Percentiles rank a stretch among this genome's conserved stretches.
Conservation (phyloP, 768 basidiomycete species). For the Phaeolepiota aurea region DNA sequence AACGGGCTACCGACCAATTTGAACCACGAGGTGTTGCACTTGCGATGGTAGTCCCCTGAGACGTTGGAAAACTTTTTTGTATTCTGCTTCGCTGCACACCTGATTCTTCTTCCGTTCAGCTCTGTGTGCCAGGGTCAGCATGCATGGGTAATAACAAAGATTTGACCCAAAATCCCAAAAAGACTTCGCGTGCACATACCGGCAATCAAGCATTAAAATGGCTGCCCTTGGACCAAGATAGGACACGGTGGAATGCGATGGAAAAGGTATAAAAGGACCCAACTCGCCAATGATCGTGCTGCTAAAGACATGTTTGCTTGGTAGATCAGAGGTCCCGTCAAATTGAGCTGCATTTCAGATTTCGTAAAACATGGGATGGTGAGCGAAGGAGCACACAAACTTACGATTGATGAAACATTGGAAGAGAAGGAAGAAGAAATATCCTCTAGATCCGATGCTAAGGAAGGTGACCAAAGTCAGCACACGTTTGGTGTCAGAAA, state of each 20-base stretch:
- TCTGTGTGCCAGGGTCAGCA: too few species aligned
- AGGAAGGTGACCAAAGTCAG: too few species aligned
- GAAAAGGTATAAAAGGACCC: slow-evolving; percentile 74
- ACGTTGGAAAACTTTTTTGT: slow-evolving; percentile 62
- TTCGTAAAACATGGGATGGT: neutral
- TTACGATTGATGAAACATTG: slow-evolving; percentile 83
- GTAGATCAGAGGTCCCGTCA: slow-evolving; percentile 63
- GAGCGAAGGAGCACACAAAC: slow-evolving; percentile 2
- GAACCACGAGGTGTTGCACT: slow-evolving; percentile 79
- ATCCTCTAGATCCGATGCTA: slow-evolving; percentile 78
- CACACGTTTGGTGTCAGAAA: too few species aligned
- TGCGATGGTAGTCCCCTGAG: slow-evolving; percentile 49
- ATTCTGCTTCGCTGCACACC: slow-evolving; percentile 71
- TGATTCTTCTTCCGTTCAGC: slow-evolving; percentile 79
- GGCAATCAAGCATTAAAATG: slow-evolving; percentile 75
- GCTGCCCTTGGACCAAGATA: slow-evolving; percentile 73
- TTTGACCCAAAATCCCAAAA: neutral
- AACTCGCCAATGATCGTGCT: slow-evolving; percentile 66
- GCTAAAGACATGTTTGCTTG: slow-evolving; percentile 56
- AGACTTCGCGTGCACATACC: slow-evolving; percentile 35
- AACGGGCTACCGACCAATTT: slow-evolving; percentile 44
- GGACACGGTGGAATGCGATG: slow-evolving; percentile 75
- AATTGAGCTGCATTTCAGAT: slow-evolving; percentile 38
- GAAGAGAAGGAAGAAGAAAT: slow-evolving; percentile 91
- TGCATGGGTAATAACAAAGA: too few species aligned